Percentiles rank a stretch among this genome's conserved stretches.
Evolutionary conservation across 306 rosid species (phyloP).

Genomic region (Styphnolobium japonicum): DNA sequence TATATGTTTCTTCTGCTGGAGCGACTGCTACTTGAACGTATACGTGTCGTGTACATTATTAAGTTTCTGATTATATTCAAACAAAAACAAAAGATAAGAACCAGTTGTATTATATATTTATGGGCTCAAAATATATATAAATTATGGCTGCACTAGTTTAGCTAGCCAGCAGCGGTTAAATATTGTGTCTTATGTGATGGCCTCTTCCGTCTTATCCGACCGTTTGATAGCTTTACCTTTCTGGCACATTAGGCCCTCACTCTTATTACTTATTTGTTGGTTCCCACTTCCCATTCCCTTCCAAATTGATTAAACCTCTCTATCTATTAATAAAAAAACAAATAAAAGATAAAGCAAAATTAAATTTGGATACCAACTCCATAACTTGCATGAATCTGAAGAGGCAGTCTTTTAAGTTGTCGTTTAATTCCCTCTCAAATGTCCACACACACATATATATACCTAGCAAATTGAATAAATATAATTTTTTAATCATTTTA

Average conservation of each 20-base stretch:
- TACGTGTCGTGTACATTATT: not conserved
- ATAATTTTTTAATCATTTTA: not conserved
- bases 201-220: not conserved
- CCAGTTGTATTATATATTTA: not conserved
- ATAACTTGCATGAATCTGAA: not conserved
- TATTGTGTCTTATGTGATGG: not conserved
- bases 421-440: not conserved
- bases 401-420: not conserved
- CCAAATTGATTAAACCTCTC: too few species aligned
- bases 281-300: too few species aligned
- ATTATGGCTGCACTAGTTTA: not conserved
- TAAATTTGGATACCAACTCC: not conserved
- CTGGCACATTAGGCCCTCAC: too few species aligned
- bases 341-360: not conserved
- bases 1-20: not conserved
- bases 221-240: too few species aligned
- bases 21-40: not conserved
- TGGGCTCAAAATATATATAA: not conserved
- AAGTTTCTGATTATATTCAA: not conserved
- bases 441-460: not conserved
- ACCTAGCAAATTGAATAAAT: not conserved
- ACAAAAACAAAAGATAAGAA: not conserved
- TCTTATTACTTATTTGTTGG: too few species aligned
- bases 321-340: not conserved
- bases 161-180: not conserved